These are phyloP conservation scores for Escovopsis sp. DNA, from an alignment of 2,329 filamentous ascomycete species.

Conservation along the genomic window DNA sequence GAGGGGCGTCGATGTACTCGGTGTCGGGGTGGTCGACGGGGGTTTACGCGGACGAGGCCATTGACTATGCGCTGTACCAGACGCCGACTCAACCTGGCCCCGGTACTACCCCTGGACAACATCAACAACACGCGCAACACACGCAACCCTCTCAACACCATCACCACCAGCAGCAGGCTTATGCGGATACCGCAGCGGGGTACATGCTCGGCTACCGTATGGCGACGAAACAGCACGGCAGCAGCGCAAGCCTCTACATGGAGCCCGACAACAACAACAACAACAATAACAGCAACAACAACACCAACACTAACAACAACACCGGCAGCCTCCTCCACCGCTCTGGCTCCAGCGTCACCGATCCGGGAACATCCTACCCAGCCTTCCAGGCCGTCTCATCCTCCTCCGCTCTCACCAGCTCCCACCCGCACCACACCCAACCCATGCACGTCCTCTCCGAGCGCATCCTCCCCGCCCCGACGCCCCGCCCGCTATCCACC, in stretches of 20 bases:
- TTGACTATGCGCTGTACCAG: slow-evolving; percentile 12
- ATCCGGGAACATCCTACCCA: slow-evolving; percentile 7
- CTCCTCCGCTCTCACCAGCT: too few species aligned
- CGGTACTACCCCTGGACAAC: too few species aligned
- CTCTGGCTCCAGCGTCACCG: slow-evolving; percentile 3
- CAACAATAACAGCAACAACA: slow-evolving; percentile 10
- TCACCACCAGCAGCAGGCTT: too few species aligned
- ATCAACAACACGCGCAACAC: neutral
- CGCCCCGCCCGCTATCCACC: slow-evolving; percentile 8
- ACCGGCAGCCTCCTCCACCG: slow-evolving; percentile 7
- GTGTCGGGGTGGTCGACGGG: slow-evolving; percentile 11
- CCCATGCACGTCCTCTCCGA: slow-evolving; percentile 7
- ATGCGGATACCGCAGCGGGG: slow-evolving; percentile 9
- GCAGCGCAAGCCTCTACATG: slow-evolving; percentile 9
- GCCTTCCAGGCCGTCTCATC: slow-evolving; percentile 10
- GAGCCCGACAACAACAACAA: slow-evolving; percentile 14
- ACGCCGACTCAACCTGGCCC: neutral
- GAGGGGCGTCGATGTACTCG: slow-evolving; percentile 12
- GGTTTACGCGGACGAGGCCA: slow-evolving; percentile 13
- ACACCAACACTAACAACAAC: slow-evolving; percentile 4
- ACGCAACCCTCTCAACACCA: slow-evolving; percentile 4
- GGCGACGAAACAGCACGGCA: slow-evolving; percentile 6
- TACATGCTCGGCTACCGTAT: slow-evolving; percentile 15
- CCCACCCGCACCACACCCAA: too few species aligned
- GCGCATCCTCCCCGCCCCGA: slow-evolving; percentile 9